These are phyloP conservation scores for Bryoerythrophyllum caledonicum DNA, from an alignment of 225 moss, liverwort and hornwort genomes.

Conservation along the genomic window DNA sequence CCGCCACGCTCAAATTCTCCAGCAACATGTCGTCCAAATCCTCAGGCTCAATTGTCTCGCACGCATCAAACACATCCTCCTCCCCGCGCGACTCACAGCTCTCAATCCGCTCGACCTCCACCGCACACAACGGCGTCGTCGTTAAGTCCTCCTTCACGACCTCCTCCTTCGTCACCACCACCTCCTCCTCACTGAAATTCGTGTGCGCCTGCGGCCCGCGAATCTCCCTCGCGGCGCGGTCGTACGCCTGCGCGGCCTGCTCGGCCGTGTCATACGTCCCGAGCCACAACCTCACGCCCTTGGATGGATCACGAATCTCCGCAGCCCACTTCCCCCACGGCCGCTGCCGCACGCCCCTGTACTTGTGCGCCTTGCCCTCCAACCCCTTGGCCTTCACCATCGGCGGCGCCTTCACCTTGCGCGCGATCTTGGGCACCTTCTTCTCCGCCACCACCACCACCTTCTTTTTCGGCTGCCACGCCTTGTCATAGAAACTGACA, in stretches of 20 bases:
- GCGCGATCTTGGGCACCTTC: slow-evolving; percentile 24
- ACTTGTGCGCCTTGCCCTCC: slow-evolving; percentile 24
- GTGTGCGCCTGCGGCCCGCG: slow-evolving; percentile 58
- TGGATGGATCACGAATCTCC: slow-evolving; percentile 62
- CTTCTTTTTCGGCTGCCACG: slow-evolving; percentile 29
- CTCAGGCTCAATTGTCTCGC: slow-evolving; percentile 8
- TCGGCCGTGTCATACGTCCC: slow-evolving; percentile 60
- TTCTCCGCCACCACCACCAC: background rate
- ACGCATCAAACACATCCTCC: background rate
- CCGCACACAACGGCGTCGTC: slow-evolving; percentile 10
- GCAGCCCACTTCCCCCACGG: slow-evolving; percentile 72
- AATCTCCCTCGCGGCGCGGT: slow-evolving; percentile 54
- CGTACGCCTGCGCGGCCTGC: slow-evolving; percentile 55
- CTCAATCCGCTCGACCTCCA: slow-evolving; percentile 21
- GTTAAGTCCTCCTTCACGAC: too few relatives aligned
- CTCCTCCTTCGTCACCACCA: background rate
- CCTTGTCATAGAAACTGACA: slow-evolving; percentile 28
- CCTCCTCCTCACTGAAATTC: slow-evolving; percentile 28
- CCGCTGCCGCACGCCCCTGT: slow-evolving; percentile 51
- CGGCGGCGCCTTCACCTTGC: too few relatives aligned
- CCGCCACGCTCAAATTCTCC: slow-evolving; percentile 30
- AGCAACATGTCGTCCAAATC: slow-evolving; percentile 8
- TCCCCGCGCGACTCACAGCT: background rate
- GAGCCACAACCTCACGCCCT: slow-evolving; percentile 57
- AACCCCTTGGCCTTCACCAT: too few relatives aligned